Percentiles rank a stretch among this genome's conserved stretches.
Conservation (phyloP, 805 yeast species). For the Saccharomycopsis oosterbeekiorum region DNA sequence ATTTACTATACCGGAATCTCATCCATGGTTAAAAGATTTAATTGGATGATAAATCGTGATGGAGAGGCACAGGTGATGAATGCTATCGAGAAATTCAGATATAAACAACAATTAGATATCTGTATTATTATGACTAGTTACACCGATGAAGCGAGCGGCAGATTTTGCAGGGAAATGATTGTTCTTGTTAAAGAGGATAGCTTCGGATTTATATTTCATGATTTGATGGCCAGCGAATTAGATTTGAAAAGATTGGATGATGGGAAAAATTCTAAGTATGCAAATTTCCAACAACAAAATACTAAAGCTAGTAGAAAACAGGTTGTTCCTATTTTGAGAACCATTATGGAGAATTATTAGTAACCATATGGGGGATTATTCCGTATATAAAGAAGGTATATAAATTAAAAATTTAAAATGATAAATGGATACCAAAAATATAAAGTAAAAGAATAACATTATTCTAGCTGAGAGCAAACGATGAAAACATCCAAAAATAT, state of each 20-base stretch:
- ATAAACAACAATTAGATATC: slow-evolving; percentile 22
- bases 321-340: slow-evolving; percentile 54
- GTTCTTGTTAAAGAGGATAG: slow-evolving; percentile 1
- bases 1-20: slow-evolving; percentile 57
- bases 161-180: slow-evolving; percentile 18
- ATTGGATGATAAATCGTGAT: slow-evolving; percentile 35
- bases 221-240: not conserved
- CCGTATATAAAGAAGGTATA: no score
- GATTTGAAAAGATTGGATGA: not conserved
- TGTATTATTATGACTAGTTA: slow-evolving; percentile 42
- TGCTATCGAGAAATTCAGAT: slow-evolving; percentile 25
- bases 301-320: slow-evolving; percentile 70
- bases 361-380: no score
- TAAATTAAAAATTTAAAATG: no score
- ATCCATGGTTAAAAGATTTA: slow-evolving; percentile 56
- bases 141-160: slow-evolving; percentile 16
- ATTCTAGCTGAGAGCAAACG: no score
- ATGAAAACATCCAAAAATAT: no score
- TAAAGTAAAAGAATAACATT: no score
- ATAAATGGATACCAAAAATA: no score
- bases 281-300: slow-evolving; percentile 39
- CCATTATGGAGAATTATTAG: not conserved
- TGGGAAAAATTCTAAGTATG: slow-evolving; percentile 18
- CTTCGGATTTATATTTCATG: not conserved
- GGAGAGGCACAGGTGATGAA: slow-evolving; percentile 20